These are phyloP conservation scores for Tricholoma matsutake DNA, from an alignment of 768 basidiomycete genomes.

Conservation along the genomic window DNA sequence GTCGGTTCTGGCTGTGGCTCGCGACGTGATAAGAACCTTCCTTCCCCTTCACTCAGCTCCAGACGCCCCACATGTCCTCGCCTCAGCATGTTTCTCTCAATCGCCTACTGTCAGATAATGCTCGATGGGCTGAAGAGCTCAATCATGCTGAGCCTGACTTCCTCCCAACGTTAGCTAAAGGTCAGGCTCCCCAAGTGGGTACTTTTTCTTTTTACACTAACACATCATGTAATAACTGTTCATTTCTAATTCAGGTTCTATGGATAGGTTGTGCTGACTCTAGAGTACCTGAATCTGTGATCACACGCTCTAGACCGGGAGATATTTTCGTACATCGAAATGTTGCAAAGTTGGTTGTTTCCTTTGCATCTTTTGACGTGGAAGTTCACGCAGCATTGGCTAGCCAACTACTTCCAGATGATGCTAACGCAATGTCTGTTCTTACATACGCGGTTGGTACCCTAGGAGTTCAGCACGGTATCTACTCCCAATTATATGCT, in stretches of 20 bases:
- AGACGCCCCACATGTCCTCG: conserved; percentile 2
- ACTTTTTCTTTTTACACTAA: conserved; percentile 2
- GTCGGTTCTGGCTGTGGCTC: too few species aligned
- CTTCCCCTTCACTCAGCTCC: too few species aligned
- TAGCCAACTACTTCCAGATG: conserved; percentile 72
- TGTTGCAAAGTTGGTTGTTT: conserved; percentile 70
- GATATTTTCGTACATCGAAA: conserved; percentile 84
- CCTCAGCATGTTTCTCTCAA: conserved; percentile 21
- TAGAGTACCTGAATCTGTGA: conserved; percentile 76
- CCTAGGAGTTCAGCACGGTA: conserved; percentile 77
- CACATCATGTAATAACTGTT: conserved; percentile 4
- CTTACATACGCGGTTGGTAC: conserved; percentile 69
- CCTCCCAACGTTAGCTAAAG: conserved; percentile 56
- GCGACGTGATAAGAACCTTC: too few species aligned
- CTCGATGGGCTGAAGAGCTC: conserved; percentile 68
- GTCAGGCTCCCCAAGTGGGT: conserved; percentile 65
- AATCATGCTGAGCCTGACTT: conserved; percentile 55
- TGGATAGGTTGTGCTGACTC: conserved; percentile 88
- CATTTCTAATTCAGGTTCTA: conserved; percentile 46
- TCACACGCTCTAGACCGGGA: conserved; percentile 68
- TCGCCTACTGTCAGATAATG: conserved; percentile 47
- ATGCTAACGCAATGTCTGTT: conserved; percentile 69
- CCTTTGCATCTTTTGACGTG: not conserved
- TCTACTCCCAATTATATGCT: conserved; percentile 28
- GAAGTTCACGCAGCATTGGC: not conserved